Conservation (phyloP, 805 yeast species). For the Sugiyamaella valdiviana region DNA sequence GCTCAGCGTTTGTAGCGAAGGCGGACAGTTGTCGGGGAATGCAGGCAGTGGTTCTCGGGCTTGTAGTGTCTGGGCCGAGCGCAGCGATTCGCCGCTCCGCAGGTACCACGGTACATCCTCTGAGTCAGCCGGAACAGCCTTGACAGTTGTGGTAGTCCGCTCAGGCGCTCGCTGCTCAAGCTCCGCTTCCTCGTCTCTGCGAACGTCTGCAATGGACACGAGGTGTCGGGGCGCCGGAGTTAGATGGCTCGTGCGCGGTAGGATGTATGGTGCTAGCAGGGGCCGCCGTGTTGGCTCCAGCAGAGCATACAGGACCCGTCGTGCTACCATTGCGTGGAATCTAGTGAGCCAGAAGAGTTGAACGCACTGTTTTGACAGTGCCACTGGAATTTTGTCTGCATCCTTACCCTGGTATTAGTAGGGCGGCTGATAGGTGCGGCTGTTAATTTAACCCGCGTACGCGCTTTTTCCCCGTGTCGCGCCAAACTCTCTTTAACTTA, state of each 20-base stretch:
- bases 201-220: not conserved
- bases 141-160: not conserved
- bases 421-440: not conserved
- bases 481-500: too few species aligned
- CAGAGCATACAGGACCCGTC: conserved; percentile 6
- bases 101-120: conserved; percentile 19
- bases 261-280: conserved; percentile 1
- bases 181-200: not conserved
- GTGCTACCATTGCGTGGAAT: conserved; percentile 1
- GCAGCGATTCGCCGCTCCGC: conserved; percentile 13
- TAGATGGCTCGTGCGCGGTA: not conserved
- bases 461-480: not conserved
- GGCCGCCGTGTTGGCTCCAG: conserved; percentile 8
- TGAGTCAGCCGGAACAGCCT: not conserved
- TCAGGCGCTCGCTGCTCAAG: not conserved
- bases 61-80: conserved; percentile 7
- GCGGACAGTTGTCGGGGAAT: conserved; percentile 57
- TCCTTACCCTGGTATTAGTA: not conserved
- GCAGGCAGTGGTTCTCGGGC: conserved; percentile 40
- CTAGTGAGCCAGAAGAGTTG: not conserved
- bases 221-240: not conserved
- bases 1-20: conserved; percentile 40
- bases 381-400: not conserved
- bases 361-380: not conserved
- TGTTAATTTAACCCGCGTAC: too few species aligned